Conservation (phyloP, 2,329 filamentous ascomycete genomes). For the Hypoxylon sp. region DNA sequence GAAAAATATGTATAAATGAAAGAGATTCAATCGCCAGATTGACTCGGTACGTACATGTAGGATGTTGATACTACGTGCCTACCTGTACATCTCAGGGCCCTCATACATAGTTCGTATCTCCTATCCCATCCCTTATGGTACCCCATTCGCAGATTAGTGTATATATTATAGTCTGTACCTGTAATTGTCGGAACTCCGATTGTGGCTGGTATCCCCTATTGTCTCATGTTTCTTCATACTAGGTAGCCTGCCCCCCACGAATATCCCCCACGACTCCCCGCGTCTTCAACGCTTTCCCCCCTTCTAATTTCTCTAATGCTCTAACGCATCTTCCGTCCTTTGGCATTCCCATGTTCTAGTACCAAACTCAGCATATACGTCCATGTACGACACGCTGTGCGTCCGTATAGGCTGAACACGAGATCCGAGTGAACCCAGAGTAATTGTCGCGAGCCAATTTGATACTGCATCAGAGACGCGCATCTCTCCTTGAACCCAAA, state of each 20-base stretch:
- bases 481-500: no score
- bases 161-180: conserved; percentile 7
- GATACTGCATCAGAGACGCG: conserved; percentile 24
- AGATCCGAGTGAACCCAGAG: conserved; percentile 26
- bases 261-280: conserved; percentile 26
- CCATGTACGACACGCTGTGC: conserved; percentile 28
- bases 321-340: conserved; percentile 12
- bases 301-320: not conserved
- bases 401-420: conserved; percentile 38
- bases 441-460: conserved; percentile 22
- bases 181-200: conserved; percentile 35
- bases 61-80: not conserved
- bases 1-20: conserved; percentile 21
- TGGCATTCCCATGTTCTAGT: conserved; percentile 3
- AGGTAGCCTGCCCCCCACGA: conserved; percentile 19
- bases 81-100: no score
- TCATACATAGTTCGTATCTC: not conserved
- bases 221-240: not conserved
- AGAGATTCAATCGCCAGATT: conserved; percentile 3
- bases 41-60: conserved; percentile 11
- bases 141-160: not conserved
- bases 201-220: conserved; percentile 29
- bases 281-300: conserved; percentile 2
- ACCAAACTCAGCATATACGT: conserved; percentile 11
- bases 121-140: not conserved